Conservation (phyloP, 2,329 filamentous ascomycete genomes). For the Clarireedia homoeocarpa region DNA sequence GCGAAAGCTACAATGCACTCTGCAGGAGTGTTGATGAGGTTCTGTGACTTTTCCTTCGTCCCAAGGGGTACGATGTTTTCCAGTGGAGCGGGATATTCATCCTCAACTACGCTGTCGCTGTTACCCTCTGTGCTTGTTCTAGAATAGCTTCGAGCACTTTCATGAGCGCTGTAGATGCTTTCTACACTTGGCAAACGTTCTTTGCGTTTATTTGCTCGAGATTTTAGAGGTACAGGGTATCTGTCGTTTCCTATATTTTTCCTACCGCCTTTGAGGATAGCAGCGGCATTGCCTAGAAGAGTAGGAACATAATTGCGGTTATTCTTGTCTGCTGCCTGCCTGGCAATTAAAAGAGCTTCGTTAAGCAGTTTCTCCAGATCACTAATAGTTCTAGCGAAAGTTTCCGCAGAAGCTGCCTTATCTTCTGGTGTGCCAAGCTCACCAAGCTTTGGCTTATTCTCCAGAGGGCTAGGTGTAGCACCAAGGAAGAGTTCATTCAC, state of each 20-base stretch:
- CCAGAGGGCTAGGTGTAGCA: constrained; percentile 5
- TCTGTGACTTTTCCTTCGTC: background rate
- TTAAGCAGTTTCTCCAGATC: constrained; percentile 30
- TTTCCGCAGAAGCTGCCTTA: constrained; percentile 17
- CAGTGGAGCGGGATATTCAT: background rate
- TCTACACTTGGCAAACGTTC: constrained; percentile 13
- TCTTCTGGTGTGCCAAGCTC: constrained; percentile 8
- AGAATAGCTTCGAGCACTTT: constrained; percentile 22
- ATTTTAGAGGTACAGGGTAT: background rate
- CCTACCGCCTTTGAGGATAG: constrained; percentile 18
- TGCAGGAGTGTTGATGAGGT: background rate
- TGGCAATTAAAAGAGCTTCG: constrained; percentile 32
- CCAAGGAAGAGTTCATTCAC: constrained; percentile 14
- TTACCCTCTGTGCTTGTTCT: constrained; percentile 16
- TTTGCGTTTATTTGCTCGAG: background rate
- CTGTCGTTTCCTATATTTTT: constrained; percentile 5
- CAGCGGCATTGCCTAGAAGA: constrained; percentile 18
- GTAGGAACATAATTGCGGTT: constrained; percentile 15
- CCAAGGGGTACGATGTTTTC: background rate
- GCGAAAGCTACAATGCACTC: background rate
- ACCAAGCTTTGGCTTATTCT: background rate
- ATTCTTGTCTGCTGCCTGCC: constrained; percentile 26
- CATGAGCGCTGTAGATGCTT: constrained; percentile 21
- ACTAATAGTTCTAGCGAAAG: constrained; percentile 30
- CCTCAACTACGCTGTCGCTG: constrained; percentile 9